phyloP scores from a whole-genome alignment of 2,329 filamentous ascomycete species.

The Botryotinia calthae region DNA sequence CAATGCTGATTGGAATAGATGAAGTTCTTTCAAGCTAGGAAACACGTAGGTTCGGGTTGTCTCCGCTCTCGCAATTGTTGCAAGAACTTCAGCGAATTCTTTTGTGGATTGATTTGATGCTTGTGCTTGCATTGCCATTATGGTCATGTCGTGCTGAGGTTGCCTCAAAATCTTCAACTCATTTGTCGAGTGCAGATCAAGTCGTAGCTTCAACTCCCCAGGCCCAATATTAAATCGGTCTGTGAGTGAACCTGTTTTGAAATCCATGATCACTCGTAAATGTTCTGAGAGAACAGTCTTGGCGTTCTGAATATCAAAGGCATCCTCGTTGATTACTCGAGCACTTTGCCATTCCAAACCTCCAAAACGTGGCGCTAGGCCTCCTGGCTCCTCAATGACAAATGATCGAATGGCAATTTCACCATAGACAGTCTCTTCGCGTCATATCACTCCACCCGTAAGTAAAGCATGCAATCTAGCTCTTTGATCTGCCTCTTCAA shows the following conservation, averaged over 20 bases:
- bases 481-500: constrained; percentile 69
- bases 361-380: constrained; percentile 26
- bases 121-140: constrained; percentile 69
- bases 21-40: constrained; percentile 64
- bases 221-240: constrained; percentile 80
- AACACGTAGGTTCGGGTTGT: constrained; percentile 71
- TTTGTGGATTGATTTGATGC: constrained; percentile 59
- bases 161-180: constrained; percentile 67
- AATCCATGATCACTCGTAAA: constrained; percentile 72
- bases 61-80: constrained; percentile 53
- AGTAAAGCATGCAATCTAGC: constrained; percentile 69
- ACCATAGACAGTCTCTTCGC: constrained; percentile 67
- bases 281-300: constrained; percentile 73
- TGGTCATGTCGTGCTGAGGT: constrained; percentile 72
- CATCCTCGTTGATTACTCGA: constrained; percentile 69
- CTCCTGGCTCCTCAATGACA: constrained; percentile 54
- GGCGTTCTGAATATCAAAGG: constrained; percentile 54
- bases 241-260: constrained; percentile 72
- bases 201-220: constrained; percentile 66
- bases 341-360: constrained; percentile 62
- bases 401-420: constrained; percentile 67
- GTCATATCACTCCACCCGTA: constrained; percentile 66
- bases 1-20: constrained; percentile 73
- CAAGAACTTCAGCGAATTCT: constrained; percentile 54
- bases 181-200: constrained; percentile 59